A percentile compares a stretch with the other conserved stretches of the same genome.
Evolutionary conservation across 805 yeast genomes (phyloP).

Genomic region (Candida anglica): DNA sequence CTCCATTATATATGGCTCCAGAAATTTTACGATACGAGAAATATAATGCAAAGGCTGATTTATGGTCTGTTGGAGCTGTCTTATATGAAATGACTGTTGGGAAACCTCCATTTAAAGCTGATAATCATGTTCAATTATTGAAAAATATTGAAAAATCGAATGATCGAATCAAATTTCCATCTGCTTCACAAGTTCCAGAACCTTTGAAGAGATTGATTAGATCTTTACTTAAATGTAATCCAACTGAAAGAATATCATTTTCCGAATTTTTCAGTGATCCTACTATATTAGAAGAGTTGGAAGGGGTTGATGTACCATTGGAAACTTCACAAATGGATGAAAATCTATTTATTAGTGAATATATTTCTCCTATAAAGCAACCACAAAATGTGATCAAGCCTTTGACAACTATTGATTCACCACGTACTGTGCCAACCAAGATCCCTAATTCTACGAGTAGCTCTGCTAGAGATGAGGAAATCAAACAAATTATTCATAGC

Average conservation of each 20-base stretch:
- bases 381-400: not conserved
- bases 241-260: slow-evolving; percentile 84
- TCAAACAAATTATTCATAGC: slow-evolving; percentile 39
- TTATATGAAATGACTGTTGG: slow-evolving; percentile 94
- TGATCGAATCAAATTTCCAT: slow-evolving; percentile 76
- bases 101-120: slow-evolving; percentile 93
- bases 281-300: slow-evolving; percentile 53
- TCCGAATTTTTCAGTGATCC: slow-evolving; percentile 81
- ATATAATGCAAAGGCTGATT: slow-evolving; percentile 94
- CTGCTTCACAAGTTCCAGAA: slow-evolving; percentile 57
- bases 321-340: slow-evolving; percentile 70
- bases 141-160: slow-evolving; percentile 80
- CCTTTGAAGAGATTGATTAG: slow-evolving; percentile 69
- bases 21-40: slow-evolving; percentile 92
- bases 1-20: slow-evolving; percentile 98
- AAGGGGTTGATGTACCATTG: slow-evolving; percentile 52
- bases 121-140: slow-evolving; percentile 85
- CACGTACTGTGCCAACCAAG: not conserved
- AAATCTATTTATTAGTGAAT: slow-evolving; percentile 81
- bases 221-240: slow-evolving; percentile 74
- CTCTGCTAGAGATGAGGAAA: slow-evolving; percentile 36
- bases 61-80: slow-evolving; percentile 98
- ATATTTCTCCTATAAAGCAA: slow-evolving; percentile 45
- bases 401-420: not conserved
- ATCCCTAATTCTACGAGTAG: slow-evolving; percentile 2